Evolutionary conservation across 768 basidiomycete species (phyloP).

Genomic region (Amanita jacksonii): DNA sequence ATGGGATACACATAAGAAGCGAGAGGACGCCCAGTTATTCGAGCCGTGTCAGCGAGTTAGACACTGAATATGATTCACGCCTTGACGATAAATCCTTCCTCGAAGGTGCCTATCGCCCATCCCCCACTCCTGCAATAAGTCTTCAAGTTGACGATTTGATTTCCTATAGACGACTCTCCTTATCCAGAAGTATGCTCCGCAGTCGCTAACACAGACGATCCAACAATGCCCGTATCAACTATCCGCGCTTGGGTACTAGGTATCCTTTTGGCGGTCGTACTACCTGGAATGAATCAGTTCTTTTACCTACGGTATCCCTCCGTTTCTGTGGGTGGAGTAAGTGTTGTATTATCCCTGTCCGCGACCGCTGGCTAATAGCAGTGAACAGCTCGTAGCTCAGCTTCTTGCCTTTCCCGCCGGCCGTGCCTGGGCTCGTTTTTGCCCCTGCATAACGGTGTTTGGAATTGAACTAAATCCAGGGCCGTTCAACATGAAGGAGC

Average conservation of each 20-base stretch:
- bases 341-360: too few species aligned
- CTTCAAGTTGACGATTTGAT: too few species aligned
- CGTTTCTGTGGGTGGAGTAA: slow-evolving; percentile 45
- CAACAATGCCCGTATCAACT: slow-evolving; percentile 47
- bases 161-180: too few species aligned
- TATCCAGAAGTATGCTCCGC: too few species aligned
- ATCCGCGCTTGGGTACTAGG: slow-evolving; percentile 56
- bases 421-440: slow-evolving; percentile 50
- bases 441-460: slow-evolving; percentile 44
- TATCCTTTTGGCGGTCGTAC: slow-evolving; percentile 43
- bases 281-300: slow-evolving; percentile 72
- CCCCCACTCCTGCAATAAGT: too few species aligned
- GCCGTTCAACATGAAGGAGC: slow-evolving; percentile 67
- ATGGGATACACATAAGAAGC: too few species aligned
- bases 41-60: too few species aligned
- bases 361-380: too few species aligned
- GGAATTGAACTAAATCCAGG: slow-evolving; percentile 65
- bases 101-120: too few species aligned
- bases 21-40: too few species aligned
- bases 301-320: slow-evolving; percentile 67
- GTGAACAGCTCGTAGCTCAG: slow-evolving; percentile 54
- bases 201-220: slow-evolving; percentile 66
- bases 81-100: too few species aligned
- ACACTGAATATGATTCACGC: too few species aligned
- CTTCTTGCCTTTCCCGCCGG: slow-evolving; percentile 64